A percentile compares a stretch with the other conserved stretches of the same genome.
phyloP scores from a whole-genome alignment of 306 rosid genomes.

The Quercus variabilis region DNA sequence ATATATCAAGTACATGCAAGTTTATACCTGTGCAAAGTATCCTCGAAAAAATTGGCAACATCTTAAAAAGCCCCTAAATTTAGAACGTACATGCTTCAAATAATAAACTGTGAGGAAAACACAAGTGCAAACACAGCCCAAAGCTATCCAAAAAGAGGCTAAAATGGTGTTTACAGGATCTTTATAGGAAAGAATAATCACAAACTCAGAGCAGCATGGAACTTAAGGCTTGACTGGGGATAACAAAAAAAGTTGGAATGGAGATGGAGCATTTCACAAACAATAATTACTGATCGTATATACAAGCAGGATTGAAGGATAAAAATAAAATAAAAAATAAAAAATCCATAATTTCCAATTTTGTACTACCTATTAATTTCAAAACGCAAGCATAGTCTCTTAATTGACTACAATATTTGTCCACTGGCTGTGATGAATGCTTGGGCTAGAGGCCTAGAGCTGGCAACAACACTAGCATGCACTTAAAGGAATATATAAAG shows the following conservation, averaged over 20 bases:
- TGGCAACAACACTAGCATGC: not conserved
- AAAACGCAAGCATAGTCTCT: not conserved
- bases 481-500: slow-evolving; percentile 14
- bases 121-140: not conserved
- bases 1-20: not conserved
- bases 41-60: not conserved
- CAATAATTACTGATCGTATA: not conserved
- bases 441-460: too few relatives aligned
- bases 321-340: too few relatives aligned
- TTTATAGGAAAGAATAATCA: not conserved
- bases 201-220: slow-evolving; percentile 4
- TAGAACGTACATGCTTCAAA: not conserved
- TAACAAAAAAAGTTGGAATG: not conserved
- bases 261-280: not conserved
- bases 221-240: slow-evolving; percentile 3
- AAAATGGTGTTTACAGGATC: not conserved
- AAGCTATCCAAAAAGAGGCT: not conserved
- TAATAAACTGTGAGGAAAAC: not conserved
- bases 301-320: not conserved
- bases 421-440: not conserved
- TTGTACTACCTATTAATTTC: not conserved
- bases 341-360: not conserved
- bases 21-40: not conserved
- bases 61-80: not conserved
- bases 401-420: slow-evolving; percentile 9